Evolutionary conservation across 2,329 filamentous ascomycete genomes (phyloP).

Genomic region (Pyrenophora seminiperda): DNA sequence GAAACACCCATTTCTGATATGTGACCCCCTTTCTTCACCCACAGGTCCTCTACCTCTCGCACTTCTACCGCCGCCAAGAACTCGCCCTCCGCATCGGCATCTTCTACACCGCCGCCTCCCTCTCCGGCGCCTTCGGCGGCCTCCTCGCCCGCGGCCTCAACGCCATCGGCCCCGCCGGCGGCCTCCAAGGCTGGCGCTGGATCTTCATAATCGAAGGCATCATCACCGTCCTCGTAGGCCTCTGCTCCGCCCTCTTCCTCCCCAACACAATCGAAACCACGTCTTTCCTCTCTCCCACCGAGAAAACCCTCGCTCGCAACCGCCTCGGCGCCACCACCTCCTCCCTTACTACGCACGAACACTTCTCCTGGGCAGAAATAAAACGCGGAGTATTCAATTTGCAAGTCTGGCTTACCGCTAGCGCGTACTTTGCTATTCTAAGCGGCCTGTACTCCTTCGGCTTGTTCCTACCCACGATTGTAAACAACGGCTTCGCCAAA

Average conservation of each 20-base stretch:
- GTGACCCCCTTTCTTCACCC: background rate
- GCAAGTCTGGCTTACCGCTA: constrained; percentile 67
- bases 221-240: constrained; percentile 58
- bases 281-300: constrained; percentile 58
- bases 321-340: constrained; percentile 49
- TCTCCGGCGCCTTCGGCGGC: constrained; percentile 68
- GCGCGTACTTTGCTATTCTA: constrained; percentile 64
- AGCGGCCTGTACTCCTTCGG: constrained; percentile 67
- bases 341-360: constrained; percentile 54
- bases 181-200: constrained; percentile 64
- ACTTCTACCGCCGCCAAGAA: constrained; percentile 65
- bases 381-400: constrained; percentile 63
- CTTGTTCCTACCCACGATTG: constrained; percentile 70
- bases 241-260: constrained; percentile 59
- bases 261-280: constrained; percentile 63
- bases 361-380: constrained; percentile 67
- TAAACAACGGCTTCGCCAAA: constrained; percentile 60
- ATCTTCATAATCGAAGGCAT: constrained; percentile 67
- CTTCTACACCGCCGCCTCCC: constrained; percentile 69
- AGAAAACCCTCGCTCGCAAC: constrained; percentile 57
- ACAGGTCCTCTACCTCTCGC: constrained; percentile 65
- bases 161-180: constrained; percentile 61
- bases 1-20: background rate
- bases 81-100: constrained; percentile 68
- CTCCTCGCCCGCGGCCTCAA: constrained; percentile 66